Conservation (phyloP, 257 asterid genomes). For the Scutellaria galericulata region DNA sequence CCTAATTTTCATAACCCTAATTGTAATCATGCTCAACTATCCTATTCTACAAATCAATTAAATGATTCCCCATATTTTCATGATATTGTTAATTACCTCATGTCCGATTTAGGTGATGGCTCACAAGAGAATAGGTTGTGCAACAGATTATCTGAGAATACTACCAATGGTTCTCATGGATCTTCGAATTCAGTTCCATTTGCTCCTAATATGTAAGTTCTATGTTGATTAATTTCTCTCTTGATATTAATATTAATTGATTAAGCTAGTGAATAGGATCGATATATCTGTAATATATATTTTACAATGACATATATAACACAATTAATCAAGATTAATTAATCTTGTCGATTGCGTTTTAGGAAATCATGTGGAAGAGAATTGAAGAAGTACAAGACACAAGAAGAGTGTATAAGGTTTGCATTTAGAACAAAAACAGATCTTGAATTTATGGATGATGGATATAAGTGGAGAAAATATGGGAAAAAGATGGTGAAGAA, state of each 20-base stretch:
- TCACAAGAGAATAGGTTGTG: neutral
- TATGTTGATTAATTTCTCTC: too few species aligned
- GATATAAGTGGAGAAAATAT: constrained; percentile 75
- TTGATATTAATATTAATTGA: too few species aligned
- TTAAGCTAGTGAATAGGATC: too few species aligned
- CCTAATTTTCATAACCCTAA: constrained; percentile 33
- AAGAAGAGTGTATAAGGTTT: constrained; percentile 32
- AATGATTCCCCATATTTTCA: constrained; percentile 15
- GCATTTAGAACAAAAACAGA: constrained; percentile 54
- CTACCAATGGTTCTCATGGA: neutral
- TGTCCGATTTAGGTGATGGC: constrained; percentile 30
- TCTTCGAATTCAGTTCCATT: constrained; percentile 5
- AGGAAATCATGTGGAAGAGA: constrained; percentile 22
- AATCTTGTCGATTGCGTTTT: neutral
- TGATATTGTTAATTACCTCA: constrained; percentile 24
- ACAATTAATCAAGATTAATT: too few species aligned
- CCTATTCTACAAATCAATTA: constrained; percentile 1
- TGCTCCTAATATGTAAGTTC: constrained; percentile 27
- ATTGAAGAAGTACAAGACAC: constrained; percentile 28
- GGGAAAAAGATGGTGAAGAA: constrained; percentile 73
- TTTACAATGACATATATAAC: too few species aligned
- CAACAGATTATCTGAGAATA: neutral
- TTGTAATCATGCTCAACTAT: neutral
- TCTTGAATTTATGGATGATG: constrained; percentile 68
- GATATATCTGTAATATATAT: too few species aligned